Evolutionary conservation across 768 basidiomycete species (phyloP), one percentile per base, ranked within the genome.

Genomic region (Termitomyces sp.): DNA sequence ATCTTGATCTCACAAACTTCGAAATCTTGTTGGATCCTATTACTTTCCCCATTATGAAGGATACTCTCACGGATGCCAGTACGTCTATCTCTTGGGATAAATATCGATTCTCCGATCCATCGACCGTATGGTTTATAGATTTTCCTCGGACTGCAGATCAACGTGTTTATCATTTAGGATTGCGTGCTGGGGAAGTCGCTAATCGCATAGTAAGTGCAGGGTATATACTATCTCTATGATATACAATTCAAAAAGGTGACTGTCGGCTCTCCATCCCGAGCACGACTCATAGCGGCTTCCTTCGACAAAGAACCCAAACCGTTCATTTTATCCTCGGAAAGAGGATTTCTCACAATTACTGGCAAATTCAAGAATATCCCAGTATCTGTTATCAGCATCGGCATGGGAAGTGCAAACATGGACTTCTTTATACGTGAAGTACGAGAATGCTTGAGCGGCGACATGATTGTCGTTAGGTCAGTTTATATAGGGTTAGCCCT

Each of bases 341-440:
- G 91, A 48, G 89, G 89, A 3, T 93, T 91, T 69, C 68, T 83
- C 57, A 88, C 85, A 4, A 78, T 88, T 50, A 88, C 87, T 5
- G 88, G 87, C 11, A 75, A 79, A 35, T 88, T 83, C 68, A 76
- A 75, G 44, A 80, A 79, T 47, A 68, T 78, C 15, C 87, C 89
- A 8, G 68, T 92, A 30, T 87, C 85, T 6, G 80, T 92, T 41
- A 74, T 90, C 42, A 87, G 86, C 61, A 91, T 91, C 54, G 91
- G 91, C 12, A 93, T 92, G 91, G 91, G 91, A 19, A 76, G 73
- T 57, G 81, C 89, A 0, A 92, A 89, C 71, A 86, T 85, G 73
- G 91, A 93, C 69, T 93, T 92, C 71, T 90, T 92, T 67, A 80
- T 93, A 21, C 81, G 90, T 60, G 90, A 93, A 71, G 82, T 80